These are phyloP conservation scores for Fusarium annulatum DNA, from an alignment of 2,329 filamentous ascomycete genomes.

Conservation along the genomic window DNA sequence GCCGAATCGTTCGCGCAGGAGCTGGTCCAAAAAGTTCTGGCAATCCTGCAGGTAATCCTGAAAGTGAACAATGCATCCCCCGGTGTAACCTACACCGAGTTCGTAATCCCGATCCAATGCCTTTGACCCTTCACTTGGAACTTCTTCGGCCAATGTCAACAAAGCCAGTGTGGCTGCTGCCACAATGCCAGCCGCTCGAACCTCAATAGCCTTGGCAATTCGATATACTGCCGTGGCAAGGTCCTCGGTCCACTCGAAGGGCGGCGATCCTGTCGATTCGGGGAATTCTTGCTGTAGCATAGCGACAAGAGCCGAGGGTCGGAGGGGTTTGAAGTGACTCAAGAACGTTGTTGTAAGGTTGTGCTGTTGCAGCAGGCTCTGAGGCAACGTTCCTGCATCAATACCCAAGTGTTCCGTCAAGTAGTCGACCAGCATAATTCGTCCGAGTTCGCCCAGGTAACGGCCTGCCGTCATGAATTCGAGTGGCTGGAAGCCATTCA, in stretches of 20 bases:
- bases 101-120: slow-evolving; percentile 55
- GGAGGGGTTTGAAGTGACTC: slow-evolving; percentile 72
- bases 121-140: slow-evolving; percentile 54
- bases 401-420: slow-evolving; percentile 59
- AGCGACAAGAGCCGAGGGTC: slow-evolving; percentile 55
- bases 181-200: slow-evolving; percentile 77
- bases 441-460: slow-evolving; percentile 81
- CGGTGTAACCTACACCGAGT: slow-evolving; percentile 81
- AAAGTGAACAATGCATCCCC: slow-evolving; percentile 83
- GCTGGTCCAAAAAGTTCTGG: slow-evolving; percentile 72
- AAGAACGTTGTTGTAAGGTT: slow-evolving; percentile 78
- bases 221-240: slow-evolving; percentile 69
- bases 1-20: slow-evolving; percentile 52
- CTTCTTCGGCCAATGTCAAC: slow-evolving; percentile 74
- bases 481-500: slow-evolving; percentile 81
- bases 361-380: slow-evolving; percentile 66
- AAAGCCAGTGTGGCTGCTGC: slow-evolving; percentile 79
- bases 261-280: slow-evolving; percentile 52
- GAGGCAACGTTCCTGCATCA: slow-evolving; percentile 61
- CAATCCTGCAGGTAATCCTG: slow-evolving; percentile 78
- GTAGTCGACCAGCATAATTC: slow-evolving; percentile 76
- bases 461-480: slow-evolving; percentile 87
- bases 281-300: slow-evolving; percentile 67
- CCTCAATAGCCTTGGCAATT: slow-evolving; percentile 77
- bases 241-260: slow-evolving; percentile 72